Base-by-base conservation (phyloP, 208 protist species). In the Vickermania ingenoplastis region DNA sequence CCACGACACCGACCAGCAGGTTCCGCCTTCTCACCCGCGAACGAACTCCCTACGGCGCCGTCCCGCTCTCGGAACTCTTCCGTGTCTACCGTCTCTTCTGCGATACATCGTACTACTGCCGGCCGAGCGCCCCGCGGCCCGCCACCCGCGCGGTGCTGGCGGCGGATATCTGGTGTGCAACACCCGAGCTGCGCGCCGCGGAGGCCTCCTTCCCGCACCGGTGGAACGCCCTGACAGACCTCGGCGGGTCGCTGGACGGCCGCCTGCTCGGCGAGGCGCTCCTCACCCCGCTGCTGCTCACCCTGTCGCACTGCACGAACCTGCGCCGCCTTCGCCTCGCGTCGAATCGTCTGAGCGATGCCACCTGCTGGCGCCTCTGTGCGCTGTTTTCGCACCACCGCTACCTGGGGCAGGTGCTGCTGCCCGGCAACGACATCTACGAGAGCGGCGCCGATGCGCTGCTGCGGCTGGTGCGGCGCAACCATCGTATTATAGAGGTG, bases 381-480 rank as follows among this genome's bases (percentile, higher is more conserved):
- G 79, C 64, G n/a, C 69, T 94, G 50, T 89, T 94, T 59, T 45
- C 65, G 1, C 59, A 58, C 0, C 83, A 91, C 57, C 81, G 79
- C 63, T 75, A 80, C 59, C 72, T 94, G 14, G 52, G 60, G 7
- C 50, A 60, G 53, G 14, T 94, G 1, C 84, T 75, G 0, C 52
- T 92, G 2, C 31, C 52, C 11, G 61, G 66, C 17, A 94, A 94
- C 65, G 51, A 53, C 50, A 67, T 94, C 1, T 78, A 92, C 63
- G 88, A 94, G 57, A 68, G 67, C 7, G 88, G 88, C 22, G 88
- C 71, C 0, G 81, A 83, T 60, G 71, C 85, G 49, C 73, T 94
- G 25, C 54, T 92, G 57, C 79, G 80, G 1, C 79, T 94, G 17
- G 65, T 72, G 45, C 77, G 81, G 26, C 64, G 75, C 53, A 92